These are phyloP conservation scores for Stylosanthes scabra DNA, from an alignment of 331 rosid species.

Conservation along the genomic window DNA sequence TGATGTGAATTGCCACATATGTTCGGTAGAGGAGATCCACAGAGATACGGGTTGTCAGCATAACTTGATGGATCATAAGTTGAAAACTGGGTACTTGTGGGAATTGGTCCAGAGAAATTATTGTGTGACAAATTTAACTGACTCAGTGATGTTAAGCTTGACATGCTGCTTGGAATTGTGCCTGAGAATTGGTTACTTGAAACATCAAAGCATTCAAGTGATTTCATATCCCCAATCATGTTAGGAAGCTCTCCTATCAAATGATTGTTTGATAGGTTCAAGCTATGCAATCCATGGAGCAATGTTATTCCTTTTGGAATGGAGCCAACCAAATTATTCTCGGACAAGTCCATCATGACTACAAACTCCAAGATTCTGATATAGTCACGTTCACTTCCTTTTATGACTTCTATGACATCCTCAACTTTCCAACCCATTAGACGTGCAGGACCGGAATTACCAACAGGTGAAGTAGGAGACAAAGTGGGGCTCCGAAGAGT, in stretches of 20 bases:
- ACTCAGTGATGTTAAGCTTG: neutral
- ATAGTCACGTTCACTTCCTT: neutral
- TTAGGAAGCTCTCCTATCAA: neutral
- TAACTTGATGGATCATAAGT: neutral
- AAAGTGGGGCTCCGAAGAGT: neutral
- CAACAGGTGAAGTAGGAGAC: too few species aligned
- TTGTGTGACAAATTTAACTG: neutral
- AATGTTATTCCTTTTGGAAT: neutral
- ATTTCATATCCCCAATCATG: neutral
- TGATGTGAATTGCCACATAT: neutral
- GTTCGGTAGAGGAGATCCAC: neutral
- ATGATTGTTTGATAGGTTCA: neutral
- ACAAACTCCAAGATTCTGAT: neutral
- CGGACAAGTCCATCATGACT: neutral
- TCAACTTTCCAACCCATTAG: conserved; percentile 15
- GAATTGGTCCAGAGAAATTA: conserved; percentile 4
- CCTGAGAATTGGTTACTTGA: neutral
- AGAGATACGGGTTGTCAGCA: neutral
- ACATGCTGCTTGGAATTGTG: neutral
- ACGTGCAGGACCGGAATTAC: too few species aligned
- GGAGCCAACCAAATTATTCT: neutral
- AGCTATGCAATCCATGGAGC: neutral
- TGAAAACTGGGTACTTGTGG: neutral
- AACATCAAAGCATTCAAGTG: conserved; percentile 9
- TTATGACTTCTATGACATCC: conserved; percentile 20